These are phyloP conservation scores for Hyaloscypha bicolor DNA, from an alignment of 495 filamentous ascomycete species.

Conservation along the genomic window DNA sequence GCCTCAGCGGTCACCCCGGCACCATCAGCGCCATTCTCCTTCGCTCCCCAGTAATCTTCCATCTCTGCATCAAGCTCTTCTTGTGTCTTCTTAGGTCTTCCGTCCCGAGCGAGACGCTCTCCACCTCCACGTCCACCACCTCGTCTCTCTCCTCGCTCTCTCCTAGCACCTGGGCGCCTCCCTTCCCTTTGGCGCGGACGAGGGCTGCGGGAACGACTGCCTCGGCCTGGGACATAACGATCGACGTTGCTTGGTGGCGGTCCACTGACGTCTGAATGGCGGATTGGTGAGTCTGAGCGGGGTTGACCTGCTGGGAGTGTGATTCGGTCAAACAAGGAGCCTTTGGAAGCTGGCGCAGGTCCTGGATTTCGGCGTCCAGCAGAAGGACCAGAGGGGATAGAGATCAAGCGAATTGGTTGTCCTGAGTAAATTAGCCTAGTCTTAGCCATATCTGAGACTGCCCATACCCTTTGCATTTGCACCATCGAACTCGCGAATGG, in stretches of 20 bases:
- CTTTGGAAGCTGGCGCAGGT: slow-evolving; percentile 57
- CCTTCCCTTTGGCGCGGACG: slow-evolving; percentile 48
- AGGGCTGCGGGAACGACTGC: slow-evolving; percentile 52
- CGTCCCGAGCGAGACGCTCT: slow-evolving; percentile 48
- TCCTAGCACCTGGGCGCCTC: slow-evolving; percentile 54
- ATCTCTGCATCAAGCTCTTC: slow-evolving; percentile 79
- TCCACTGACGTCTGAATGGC: slow-evolving; percentile 68
- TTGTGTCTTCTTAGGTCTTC: slow-evolving; percentile 74
- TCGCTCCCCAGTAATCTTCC: slow-evolving; percentile 72
- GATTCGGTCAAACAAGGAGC: slow-evolving; percentile 77
- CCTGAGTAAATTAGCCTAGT: slow-evolving; percentile 38
- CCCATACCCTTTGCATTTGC: slow-evolving; percentile 80
- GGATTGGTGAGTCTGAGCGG: slow-evolving; percentile 52
- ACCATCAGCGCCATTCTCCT: slow-evolving; percentile 26
- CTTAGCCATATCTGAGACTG: too few species aligned
- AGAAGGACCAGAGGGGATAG: slow-evolving; percentile 57
- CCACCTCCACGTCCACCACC: slow-evolving; percentile 39
- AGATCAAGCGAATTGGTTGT: slow-evolving; percentile 81
- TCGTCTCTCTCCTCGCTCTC: slow-evolving; percentile 43
- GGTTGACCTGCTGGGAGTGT: slow-evolving; percentile 52
- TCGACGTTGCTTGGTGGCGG: slow-evolving; percentile 75
- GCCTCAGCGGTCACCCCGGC: slow-evolving; percentile 23
- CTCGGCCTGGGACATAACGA: slow-evolving; percentile 74
- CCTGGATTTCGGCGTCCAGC: slow-evolving; percentile 54
- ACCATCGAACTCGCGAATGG: slow-evolving; percentile 81